phyloP scores from a whole-genome alignment of 129 eudicot species.

The Lactuca sativa region DNA sequence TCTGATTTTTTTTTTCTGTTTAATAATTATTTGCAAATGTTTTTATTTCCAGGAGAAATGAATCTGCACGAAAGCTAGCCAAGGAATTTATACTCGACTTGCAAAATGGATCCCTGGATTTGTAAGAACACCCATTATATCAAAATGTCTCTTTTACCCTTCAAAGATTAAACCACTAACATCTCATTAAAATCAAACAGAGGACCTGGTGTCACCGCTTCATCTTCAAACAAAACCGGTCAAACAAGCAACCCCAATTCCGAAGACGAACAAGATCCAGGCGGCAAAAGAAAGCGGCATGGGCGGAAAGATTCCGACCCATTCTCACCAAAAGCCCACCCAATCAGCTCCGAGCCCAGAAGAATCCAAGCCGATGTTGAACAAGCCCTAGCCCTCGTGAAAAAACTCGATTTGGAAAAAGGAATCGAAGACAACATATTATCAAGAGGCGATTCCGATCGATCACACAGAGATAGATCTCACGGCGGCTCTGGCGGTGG shows the following conservation, averaged over 20 bases:
- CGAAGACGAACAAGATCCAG: constrained; percentile 70
- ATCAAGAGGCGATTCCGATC: constrained; percentile 70
- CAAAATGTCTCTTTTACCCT: background rate
- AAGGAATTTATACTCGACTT: constrained; percentile 86
- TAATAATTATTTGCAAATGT: background rate
- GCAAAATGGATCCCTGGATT: constrained; percentile 73
- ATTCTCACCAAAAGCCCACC: constrained; percentile 82
- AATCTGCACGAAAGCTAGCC: constrained; percentile 73
- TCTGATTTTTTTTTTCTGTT: background rate
- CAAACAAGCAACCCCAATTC: constrained; percentile 68
- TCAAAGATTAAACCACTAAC: constrained; percentile 8
- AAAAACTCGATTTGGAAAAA: constrained; percentile 87
- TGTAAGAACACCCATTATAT: constrained; percentile 46
- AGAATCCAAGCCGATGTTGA: constrained; percentile 70
- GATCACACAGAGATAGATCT: constrained; percentile 71
- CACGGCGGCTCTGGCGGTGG: constrained; percentile 73
- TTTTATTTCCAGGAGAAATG: constrained; percentile 70
- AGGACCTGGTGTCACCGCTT: constrained; percentile 72
- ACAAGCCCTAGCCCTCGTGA: constrained; percentile 82
- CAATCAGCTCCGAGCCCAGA: constrained; percentile 75
- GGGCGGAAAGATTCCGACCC: constrained; percentile 58
- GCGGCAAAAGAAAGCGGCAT: constrained; percentile 67
- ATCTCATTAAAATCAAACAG: constrained; percentile 43
- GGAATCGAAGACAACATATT: constrained; percentile 86
- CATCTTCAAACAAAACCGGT: constrained; percentile 57